Base-by-base conservation (phyloP, 2,329 filamentous ascomycete species). In the Stenocarpella maydis region DNA sequence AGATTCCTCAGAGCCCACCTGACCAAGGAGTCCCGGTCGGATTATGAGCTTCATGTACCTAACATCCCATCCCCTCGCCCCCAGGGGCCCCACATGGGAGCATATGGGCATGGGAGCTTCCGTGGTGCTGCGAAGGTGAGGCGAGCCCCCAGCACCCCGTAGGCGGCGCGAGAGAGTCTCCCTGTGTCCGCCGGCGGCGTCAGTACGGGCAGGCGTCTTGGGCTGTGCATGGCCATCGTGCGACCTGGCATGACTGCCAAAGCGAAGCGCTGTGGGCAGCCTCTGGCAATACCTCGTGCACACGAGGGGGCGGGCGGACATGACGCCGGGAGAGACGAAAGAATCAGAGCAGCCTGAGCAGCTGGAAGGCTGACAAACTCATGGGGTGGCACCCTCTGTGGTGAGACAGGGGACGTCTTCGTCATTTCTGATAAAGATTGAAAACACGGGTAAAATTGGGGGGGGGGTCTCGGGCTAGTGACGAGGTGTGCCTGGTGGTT, bases 121-220 rank as follows among this genome's bases (percentile, higher is more conserved):
- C 41, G 31, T 39, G 65, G 39, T 34, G 19, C 26, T 54, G 45
- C 21, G 45, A 64, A 47, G 45, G 54, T 49, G 63, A 67, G 53
- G 41, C 66, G 58, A 66, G 50, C 37, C 69, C 53, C 34, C 31
- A 43, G 55, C 66, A 65, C 60, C 66, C 65, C 69, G 65, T 61
- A 37, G 37, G 34, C 60, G 47, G 69, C 69, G 69, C 52, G n/a
- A 53, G 19, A 65, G 60, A 49, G 58, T n/a, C 43, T 26, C 58
- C n/a, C 37, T 63, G 28, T 26, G 12, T n/a, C 58, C 43, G 37
- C 41, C n/a, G 58, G 19, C 28, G 28, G n/a, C 5, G 14, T 31
- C 43, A 37, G 28, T 17, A 37, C 19, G 28, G 41, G 43, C 55
- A 37, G 45, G 28, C 47, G 65, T 43, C 21, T 55, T 49, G 65